A percentile compares a stretch with the other conserved stretches of the same genome.
phyloP scores from a whole-genome alignment of 345 rosid species.

The Ailanthus altissimus region DNA sequence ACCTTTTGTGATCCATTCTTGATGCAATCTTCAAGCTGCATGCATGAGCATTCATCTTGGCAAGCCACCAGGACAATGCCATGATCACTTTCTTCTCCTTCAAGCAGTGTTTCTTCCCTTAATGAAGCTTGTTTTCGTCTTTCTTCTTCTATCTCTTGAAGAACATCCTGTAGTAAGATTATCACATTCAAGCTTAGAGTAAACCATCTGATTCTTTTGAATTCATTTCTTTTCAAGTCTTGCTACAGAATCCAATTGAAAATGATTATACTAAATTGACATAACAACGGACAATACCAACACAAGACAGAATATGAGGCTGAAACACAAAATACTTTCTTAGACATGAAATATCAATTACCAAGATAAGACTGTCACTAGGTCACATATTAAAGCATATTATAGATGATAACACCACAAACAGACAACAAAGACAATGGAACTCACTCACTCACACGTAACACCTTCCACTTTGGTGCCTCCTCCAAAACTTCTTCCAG shows the following conservation, averaged over 20 bases:
- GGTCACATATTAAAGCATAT: slow-evolving; percentile 1
- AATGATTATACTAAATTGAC: neutral
- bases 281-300: slow-evolving; percentile 3
- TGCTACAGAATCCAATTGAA: neutral
- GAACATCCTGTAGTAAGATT: slow-evolving; percentile 61
- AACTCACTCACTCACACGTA: slow-evolving; percentile 96
- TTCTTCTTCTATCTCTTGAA: slow-evolving; percentile 84
- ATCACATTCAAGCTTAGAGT: slow-evolving; percentile 16
- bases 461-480: slow-evolving; percentile 98
- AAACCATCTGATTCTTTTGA: neutral
- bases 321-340: neutral
- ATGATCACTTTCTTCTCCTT: slow-evolving; percentile 46
- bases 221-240: slow-evolving; percentile 1
- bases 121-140: slow-evolving; percentile 52
- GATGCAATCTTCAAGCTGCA: slow-evolving; percentile 97
- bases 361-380: neutral
- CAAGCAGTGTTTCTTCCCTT: slow-evolving; percentile 37
- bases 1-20: slow-evolving; percentile 68
- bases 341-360: neutral
- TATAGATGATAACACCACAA: neutral
- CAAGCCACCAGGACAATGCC: slow-evolving; percentile 85
- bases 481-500: slow-evolving; percentile 81
- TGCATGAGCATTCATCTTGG: slow-evolving; percentile 90
- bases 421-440: slow-evolving; percentile 39
- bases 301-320: neutral